Evolutionary conservation across 495 filamentous ascomycete species (phyloP), one percentile per base, ranked within the genome.

Genomic region (Parathielavia appendiculata): DNA sequence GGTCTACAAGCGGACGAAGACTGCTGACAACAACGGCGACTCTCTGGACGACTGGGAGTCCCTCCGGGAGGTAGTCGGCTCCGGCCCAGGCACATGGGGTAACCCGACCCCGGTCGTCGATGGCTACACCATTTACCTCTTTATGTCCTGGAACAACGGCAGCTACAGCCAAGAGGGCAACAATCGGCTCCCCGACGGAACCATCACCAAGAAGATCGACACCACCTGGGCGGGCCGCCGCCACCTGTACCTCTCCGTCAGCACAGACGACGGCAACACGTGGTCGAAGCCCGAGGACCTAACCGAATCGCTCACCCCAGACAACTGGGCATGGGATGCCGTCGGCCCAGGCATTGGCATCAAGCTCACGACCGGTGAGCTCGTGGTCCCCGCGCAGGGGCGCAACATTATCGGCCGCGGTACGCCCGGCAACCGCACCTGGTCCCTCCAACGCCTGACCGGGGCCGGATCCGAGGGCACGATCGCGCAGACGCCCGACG

Each of bases 361-460:
- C 23, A 48, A 17, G 45, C 45, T 48, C 4, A 48, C 45, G 9
- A 48, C 23, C 1, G 45, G 45, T 19, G 45, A 48, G 45, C 45
- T 48, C 13, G 45, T 48, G 4, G 45, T 48, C 4, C 45, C 45
- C 14, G 45, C 45, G 4, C 45, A 48, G 45, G 45, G 26, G 13
- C 45, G 45, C 45, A 48, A 48, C 45, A 5, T 48, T 26, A 48
- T 48, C 45, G 45, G 45, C 45, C 23, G 45, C 26, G 45, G 45
- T 26, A 5, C 45, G 17, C 13, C 45, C 12, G 45, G 45, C 45
- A 48, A 48, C 45, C 45, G 45, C 45, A 48, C 45, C 13, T 48
- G 45, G 45, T 14, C 45, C 2, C 30, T 48, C 23, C 45, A 48
- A 26, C 3, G 9, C 13, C 45, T 48, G 4, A 30, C 26, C 13